phyloP scores from a whole-genome alignment of 1,139 yeast genomes.

The Lodderomyces margitis region DNA sequence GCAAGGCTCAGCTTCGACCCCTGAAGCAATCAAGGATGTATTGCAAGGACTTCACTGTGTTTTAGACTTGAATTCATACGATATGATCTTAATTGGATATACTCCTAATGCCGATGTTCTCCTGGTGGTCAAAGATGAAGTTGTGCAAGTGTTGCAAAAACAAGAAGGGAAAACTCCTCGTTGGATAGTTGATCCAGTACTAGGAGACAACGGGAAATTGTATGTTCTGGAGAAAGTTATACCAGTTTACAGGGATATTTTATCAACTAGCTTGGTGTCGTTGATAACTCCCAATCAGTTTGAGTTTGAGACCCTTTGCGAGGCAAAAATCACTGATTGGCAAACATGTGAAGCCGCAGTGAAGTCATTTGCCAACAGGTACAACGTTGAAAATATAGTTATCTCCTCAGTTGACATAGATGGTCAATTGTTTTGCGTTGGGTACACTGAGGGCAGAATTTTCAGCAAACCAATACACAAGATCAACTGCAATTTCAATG shows the following conservation, averaged over 20 bases:
- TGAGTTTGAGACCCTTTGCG: constrained; percentile 36
- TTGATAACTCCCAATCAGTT: constrained; percentile 43
- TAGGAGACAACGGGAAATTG: constrained; percentile 40
- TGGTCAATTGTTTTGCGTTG: constrained; percentile 34
- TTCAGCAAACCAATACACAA: constrained; percentile 32
- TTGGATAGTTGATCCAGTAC: constrained; percentile 41
- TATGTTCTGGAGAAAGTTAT: constrained; percentile 36
- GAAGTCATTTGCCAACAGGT: constrained; percentile 19
- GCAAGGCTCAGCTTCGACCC: constrained; percentile 23
- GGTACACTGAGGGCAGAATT: constrained; percentile 19
- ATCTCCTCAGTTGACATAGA: constrained; percentile 35
- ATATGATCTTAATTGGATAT: constrained; percentile 71
- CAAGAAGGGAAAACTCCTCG: constrained; percentile 16
- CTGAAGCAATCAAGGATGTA: constrained; percentile 22
- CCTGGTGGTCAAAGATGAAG: constrained; percentile 44
- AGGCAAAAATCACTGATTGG: constrained; percentile 21
- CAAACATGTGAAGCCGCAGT: constrained; percentile 23
- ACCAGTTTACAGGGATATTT: constrained; percentile 27
- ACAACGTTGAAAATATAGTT: constrained; percentile 29
- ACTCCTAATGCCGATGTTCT: constrained; percentile 59
- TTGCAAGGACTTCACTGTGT: constrained; percentile 26
- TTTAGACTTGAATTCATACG: constrained; percentile 38
- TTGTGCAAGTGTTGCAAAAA: constrained; percentile 9
- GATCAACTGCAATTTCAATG: constrained; percentile 40
- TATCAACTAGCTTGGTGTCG: constrained; percentile 28